These are phyloP conservation scores for Metarhizium rileyi DNA, from an alignment of 2,329 filamentous ascomycete genomes.

Conservation along the genomic window DNA sequence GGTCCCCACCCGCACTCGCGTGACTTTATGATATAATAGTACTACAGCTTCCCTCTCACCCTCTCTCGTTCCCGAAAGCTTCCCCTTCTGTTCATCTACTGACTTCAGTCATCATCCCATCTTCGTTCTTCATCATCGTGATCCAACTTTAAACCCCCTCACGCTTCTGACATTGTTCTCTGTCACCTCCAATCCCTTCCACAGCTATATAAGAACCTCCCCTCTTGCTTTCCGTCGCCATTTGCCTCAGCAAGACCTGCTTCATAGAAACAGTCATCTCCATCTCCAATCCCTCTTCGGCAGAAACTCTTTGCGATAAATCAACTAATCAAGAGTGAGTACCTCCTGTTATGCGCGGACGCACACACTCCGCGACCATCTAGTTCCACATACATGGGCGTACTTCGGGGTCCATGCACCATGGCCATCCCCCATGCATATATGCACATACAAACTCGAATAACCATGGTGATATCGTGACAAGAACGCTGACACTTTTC, in stretches of 20 bases:
- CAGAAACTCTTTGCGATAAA: too few species aligned
- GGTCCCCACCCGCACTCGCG: constrained; percentile 13
- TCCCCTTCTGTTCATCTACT: neutral
- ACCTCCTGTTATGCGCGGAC: neutral
- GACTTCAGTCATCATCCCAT: constrained; percentile 5
- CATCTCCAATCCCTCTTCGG: too few species aligned
- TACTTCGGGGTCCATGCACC: too few species aligned
- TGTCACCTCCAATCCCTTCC: neutral
- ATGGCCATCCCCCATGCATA: neutral
- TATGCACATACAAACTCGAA: neutral
- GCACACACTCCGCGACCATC: too few species aligned
- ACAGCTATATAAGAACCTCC: neutral
- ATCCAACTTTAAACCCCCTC: constrained; percentile 1
- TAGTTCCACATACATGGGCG: too few species aligned
- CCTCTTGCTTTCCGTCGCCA: neutral
- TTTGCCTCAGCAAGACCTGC: neutral
- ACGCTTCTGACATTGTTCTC: neutral
- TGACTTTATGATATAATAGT: constrained; percentile 15
- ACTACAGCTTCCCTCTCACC: constrained; percentile 10
- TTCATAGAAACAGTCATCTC: too few species aligned
- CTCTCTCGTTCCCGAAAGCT: neutral
- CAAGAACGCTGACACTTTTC: constrained; percentile 6
- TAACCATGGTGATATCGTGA: neutral
- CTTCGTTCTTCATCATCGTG: constrained; percentile 3
- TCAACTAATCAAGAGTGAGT: neutral